A percentile compares a stretch with the other conserved stretches of the same genome.
Evolutionary conservation across 306 rosid genomes (phyloP).

Genomic region (Dalbergia cultrata): DNA sequence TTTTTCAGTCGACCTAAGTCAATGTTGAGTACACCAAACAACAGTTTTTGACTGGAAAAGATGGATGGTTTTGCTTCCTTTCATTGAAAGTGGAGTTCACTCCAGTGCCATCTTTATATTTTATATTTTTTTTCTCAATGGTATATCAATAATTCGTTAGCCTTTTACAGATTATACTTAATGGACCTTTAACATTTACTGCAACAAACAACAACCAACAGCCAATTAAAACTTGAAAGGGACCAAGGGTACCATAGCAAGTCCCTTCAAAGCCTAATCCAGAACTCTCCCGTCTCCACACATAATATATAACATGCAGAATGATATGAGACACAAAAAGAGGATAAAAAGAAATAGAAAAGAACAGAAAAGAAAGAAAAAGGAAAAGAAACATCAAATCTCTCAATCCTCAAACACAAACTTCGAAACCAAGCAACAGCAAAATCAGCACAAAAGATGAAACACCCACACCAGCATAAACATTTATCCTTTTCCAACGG

Average conservation of each 20-base stretch:
- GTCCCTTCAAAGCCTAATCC: constrained; percentile 18
- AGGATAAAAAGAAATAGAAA: constrained; percentile 26
- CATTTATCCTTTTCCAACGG: too few species aligned
- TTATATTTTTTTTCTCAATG: not conserved
- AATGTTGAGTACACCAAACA: constrained; percentile 37
- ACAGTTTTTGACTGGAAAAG: constrained; percentile 1
- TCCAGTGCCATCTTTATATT: not conserved
- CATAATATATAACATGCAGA: constrained; percentile 8
- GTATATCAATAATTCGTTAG: constrained; percentile 2
- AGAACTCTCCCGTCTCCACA: not conserved
- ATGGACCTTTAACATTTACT: constrained; percentile 22
- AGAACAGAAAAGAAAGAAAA: not conserved
- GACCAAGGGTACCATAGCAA: constrained; percentile 4
- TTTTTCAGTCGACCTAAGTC: constrained; percentile 21
- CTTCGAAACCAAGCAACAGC: constrained; percentile 51
- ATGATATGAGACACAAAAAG: not conserved
- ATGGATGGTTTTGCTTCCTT: not conserved
- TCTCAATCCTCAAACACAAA: constrained; percentile 39
- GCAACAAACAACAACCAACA: not conserved
- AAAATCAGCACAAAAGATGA: constrained; percentile 7
- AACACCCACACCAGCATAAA: too few species aligned
- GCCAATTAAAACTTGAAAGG: too few species aligned
- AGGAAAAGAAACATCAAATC: too few species aligned
- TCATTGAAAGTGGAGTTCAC: constrained; percentile 13
- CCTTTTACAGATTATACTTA: not conserved